Percentiles rank a stretch among this genome's conserved stretches.
These are phyloP conservation scores for Venustampulla echinocandica DNA, from an alignment of 495 filamentous ascomycete genomes.

Conservation along the genomic window DNA sequence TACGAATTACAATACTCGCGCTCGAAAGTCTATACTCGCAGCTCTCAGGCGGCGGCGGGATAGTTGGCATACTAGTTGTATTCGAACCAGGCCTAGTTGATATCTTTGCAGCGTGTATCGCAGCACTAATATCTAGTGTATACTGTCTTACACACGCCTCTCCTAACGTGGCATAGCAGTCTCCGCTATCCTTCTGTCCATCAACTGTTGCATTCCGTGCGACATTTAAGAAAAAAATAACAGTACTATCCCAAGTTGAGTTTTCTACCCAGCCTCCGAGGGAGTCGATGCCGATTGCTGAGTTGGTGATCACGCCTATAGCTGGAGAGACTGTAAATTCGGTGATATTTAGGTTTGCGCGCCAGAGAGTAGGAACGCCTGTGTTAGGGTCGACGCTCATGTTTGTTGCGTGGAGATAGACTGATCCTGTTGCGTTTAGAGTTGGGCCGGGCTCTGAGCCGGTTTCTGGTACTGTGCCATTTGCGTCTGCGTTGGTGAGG, in stretches of 20 bases:
- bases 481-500: not conserved
- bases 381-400: not conserved
- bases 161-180: slow-evolving; percentile 1
- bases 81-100: not conserved
- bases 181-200: slow-evolving; percentile 1
- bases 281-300: not conserved
- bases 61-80: not conserved
- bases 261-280: not conserved
- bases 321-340: too few relatives aligned
- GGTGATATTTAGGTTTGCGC: slow-evolving; percentile 4
- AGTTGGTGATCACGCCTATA: slow-evolving; percentile 2
- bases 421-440: slow-evolving; percentile 5
- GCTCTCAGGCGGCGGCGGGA: not conserved
- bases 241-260: not conserved
- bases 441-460: slow-evolving; percentile 2
- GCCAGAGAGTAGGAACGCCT: not conserved
- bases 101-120: not conserved
- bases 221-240: not conserved
- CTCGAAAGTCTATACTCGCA: not conserved
- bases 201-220: slow-evolving; percentile 1
- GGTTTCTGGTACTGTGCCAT: slow-evolving; percentile 1
- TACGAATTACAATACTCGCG: not conserved
- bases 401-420: not conserved
- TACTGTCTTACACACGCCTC: not conserved
- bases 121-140: not conserved